Base-by-base conservation (phyloP, 2,329 filamentous ascomycete species). In the Geosmithia flava region DNA sequence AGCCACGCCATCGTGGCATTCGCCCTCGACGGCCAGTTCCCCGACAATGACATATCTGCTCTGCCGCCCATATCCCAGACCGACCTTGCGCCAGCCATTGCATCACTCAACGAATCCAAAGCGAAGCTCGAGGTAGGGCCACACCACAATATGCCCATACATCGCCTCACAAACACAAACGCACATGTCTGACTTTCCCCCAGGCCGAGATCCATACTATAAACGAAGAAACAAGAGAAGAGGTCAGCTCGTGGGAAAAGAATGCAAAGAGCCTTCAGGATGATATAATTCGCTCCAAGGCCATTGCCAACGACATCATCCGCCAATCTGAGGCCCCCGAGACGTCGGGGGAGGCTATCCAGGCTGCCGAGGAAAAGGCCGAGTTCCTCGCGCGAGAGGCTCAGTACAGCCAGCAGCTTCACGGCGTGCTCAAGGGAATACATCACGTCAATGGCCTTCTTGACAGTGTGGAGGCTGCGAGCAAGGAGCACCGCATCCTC, bases 191-290 rank as follows among this genome's bases (percentile, higher is more conserved):
- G 33, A 15, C 19, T 15, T 37, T 37, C 33, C 15, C 8, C 16
- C 50, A 68, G 65, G 48, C 75, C 51, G 82, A 94, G 56, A 84
- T 97, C 50, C 83, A 82, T 53, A 64, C 70, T 20, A 78, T 93
- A 52, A 94, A 90, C 64, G 78, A 81, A 59, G 81, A 88, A 54
- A 85, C 81, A 17, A 85, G 83, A 49, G 78, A 82, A 40, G 85
- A 94, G 58, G 84, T 95, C 46, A 85, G 88, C 59, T 78, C 82
- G 47, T 97, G 91, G 91, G 86, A 94, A 49, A 69, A 74, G 47
- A 87, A 93, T 62, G 88, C 90, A 45, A 87, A 87, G 64, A 80
- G 83, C 47, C 76, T 96, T 7, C 87, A 95, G 62, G 78, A 83
- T 52, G 91, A 96, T 59, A 91, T 96, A 54, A 80, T 87, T 57